Evolutionary conservation across 2,329 filamentous ascomycete species (phyloP).

Genomic region (Ophiostoma quercus): DNA sequence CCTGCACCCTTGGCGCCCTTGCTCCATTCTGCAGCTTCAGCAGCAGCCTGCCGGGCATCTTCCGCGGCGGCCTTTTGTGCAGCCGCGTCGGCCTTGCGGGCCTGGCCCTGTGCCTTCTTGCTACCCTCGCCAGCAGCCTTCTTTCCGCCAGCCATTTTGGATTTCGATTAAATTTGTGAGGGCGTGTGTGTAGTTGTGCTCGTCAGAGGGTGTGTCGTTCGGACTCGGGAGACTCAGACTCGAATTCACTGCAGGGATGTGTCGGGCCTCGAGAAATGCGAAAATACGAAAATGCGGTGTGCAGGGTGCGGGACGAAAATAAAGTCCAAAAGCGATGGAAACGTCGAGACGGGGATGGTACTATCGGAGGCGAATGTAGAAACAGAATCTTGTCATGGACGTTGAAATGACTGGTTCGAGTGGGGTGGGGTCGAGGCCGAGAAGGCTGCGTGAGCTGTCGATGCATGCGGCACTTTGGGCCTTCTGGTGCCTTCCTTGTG

Average conservation of each 20-base stretch:
- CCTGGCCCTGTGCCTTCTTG: slow-evolving; percentile 87
- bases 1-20: slow-evolving; percentile 78
- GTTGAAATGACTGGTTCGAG: not conserved
- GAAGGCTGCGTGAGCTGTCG: slow-evolving; percentile 1
- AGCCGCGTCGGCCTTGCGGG: slow-evolving; percentile 84
- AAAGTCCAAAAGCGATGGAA: not conserved
- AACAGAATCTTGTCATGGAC: not conserved
- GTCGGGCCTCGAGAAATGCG: not conserved
- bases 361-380: not conserved
- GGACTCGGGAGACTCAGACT: not conserved
- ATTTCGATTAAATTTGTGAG: not conserved
- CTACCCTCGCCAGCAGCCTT: slow-evolving; percentile 70
- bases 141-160: slow-evolving; percentile 55
- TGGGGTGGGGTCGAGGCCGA: not conserved
- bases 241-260: not conserved
- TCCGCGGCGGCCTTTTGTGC: slow-evolving; percentile 70
- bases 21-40: slow-evolving; percentile 71
- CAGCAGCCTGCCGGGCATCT: slow-evolving; percentile 59
- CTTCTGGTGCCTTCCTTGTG: slow-evolving; percentile 3
- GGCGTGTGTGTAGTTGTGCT: not conserved
- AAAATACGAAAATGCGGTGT: not conserved
- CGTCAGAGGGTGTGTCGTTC: not conserved
- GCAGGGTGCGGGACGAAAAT: not conserved
- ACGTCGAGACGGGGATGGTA: not conserved
- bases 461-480: not conserved